phyloP scores from a whole-genome alignment of 1,284 basidiomycete species.

The Sporisorium exsertum region DNA sequence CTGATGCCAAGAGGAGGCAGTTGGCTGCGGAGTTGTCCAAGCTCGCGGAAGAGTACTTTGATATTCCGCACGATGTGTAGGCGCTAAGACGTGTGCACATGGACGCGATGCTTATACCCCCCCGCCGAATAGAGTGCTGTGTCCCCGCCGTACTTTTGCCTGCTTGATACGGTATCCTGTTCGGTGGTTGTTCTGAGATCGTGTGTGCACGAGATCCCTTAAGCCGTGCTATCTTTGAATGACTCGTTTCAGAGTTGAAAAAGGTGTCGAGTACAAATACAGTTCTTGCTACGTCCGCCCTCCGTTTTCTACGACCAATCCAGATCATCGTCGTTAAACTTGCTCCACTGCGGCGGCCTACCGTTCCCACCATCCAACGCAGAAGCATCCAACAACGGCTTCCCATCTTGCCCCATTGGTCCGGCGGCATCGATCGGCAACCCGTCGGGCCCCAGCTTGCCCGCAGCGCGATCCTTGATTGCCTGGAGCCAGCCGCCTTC shows the following conservation, averaged over 20 bases:
- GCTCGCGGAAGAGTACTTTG: constrained; percentile 31
- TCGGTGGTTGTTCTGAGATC: neutral
- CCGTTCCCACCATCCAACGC: constrained; percentile 11
- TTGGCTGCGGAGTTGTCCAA: constrained; percentile 39
- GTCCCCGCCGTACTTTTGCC: neutral
- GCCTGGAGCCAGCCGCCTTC: constrained; percentile 61
- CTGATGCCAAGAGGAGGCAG: constrained; percentile 23
- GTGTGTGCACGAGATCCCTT: neutral
- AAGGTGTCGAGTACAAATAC: constrained; percentile 17
- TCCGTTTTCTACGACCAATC: constrained; percentile 54
- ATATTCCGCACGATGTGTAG: constrained; percentile 41
- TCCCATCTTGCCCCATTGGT: constrained; percentile 29
- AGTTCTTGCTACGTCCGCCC: neutral
- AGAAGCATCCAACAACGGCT: constrained; percentile 29
- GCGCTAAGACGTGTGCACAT: neutral
- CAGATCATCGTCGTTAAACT: constrained; percentile 62
- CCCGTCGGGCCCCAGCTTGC: constrained; percentile 43
- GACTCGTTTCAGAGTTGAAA: neutral
- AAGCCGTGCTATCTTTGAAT: no score
- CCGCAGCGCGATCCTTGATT: constrained; percentile 51
- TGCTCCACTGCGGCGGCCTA: constrained; percentile 16
- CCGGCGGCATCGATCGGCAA: constrained; percentile 29
- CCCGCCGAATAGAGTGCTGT: neutral
- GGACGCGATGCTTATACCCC: neutral
- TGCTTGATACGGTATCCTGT: neutral